Percentiles rank a stretch among this genome's conserved stretches.
Conservation (phyloP, 805 yeast species). For the Wickerhamiella cacticola region DNA sequence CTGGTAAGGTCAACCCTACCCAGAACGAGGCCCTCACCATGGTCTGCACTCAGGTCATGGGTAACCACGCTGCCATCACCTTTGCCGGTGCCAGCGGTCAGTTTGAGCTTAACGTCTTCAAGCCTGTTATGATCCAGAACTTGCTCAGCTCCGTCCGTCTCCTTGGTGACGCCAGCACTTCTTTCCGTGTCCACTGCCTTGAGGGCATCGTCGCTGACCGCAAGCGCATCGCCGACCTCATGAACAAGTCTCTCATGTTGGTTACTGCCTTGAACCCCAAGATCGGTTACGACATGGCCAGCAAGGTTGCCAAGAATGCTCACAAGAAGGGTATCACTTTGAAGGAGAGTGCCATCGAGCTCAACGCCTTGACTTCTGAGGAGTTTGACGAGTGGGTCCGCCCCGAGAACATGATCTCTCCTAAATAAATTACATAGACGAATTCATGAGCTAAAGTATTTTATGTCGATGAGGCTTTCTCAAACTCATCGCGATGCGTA, state of each 20-base stretch:
- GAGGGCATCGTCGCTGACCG: constrained; percentile 86
- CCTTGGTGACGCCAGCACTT: constrained; percentile 75
- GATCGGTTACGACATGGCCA: constrained; percentile 95
- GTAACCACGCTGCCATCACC: constrained; percentile 89
- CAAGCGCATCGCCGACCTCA: constrained; percentile 71
- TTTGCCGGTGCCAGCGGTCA: constrained; percentile 98
- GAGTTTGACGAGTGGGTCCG: constrained; percentile 95
- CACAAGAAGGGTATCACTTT: constrained; percentile 95
- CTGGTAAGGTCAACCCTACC: constrained; percentile 98
- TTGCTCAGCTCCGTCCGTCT: constrained; percentile 77
- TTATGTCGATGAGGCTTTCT: too few relatives aligned
- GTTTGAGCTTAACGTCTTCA: constrained; percentile 95
- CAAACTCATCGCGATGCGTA: too few relatives aligned
- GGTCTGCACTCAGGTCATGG: constrained; percentile 96
- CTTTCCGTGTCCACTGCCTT: constrained; percentile 90
- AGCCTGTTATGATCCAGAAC: constrained; percentile 90
- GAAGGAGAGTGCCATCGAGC: constrained; percentile 87
- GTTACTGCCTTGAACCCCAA: constrained; percentile 98
- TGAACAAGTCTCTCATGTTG: constrained; percentile 93
- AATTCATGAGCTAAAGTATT: too few relatives aligned
- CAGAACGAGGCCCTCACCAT: constrained; percentile 98
- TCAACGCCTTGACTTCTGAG: constrained; percentile 67
- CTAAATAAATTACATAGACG: constrained; percentile 33
- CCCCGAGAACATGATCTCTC: constrained; percentile 97
- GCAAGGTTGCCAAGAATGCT: constrained; percentile 96